Base-by-base conservation (phyloP, 768 basidiomycete species). In the Macrolepiota dolichaula region DNA sequence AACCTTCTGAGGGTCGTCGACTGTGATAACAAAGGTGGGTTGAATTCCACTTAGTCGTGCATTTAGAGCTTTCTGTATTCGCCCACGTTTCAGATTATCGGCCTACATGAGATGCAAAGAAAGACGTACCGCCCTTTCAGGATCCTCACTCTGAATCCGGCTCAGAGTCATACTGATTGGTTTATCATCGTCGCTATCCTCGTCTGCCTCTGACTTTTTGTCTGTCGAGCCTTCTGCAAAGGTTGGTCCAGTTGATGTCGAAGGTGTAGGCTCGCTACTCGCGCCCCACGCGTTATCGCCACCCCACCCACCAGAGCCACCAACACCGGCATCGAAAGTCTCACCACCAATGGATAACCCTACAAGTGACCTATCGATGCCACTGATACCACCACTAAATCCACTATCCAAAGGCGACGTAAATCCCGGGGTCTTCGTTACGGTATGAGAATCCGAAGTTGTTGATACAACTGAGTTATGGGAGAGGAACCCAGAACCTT, bases 1-100 rank as follows among this genome's bases (percentile, higher is more conserved):
- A 47, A 98, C 91, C 67, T 91, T 93, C 66, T 98, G 95, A 4
- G 97, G 97, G 73, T 99, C 97, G 56, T 94, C 92, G n/a, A 99
- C 94, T 0, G 90, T 85, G 64, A 99, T 93, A 7, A 83, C 72
- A 71, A 97, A 98, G 25, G 90, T 77, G 22, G 92, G 90, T 59
- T 81, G 84, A 38, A 88, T 81, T 32, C 59, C 60, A 4, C 68
- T 52, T 44, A 63, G 54, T 24, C 60, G 61, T 46, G 64, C 22
- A 57, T 65, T 61, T 40, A 56, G 54, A 44, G 59, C 19, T 57
- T 67, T 52, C 32, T 53, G 42, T 38, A 64, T 55, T 51, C 49
- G 67, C 12, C 10, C 46, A 19, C n/a, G 11, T 37, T 55, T 51
- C 29, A 37, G 51, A 32, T 47, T 17, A 38, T 10, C 49, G 7